Conservation (phyloP, 768 basidiomycete genomes). For the Neoboletus magnificus region DNA sequence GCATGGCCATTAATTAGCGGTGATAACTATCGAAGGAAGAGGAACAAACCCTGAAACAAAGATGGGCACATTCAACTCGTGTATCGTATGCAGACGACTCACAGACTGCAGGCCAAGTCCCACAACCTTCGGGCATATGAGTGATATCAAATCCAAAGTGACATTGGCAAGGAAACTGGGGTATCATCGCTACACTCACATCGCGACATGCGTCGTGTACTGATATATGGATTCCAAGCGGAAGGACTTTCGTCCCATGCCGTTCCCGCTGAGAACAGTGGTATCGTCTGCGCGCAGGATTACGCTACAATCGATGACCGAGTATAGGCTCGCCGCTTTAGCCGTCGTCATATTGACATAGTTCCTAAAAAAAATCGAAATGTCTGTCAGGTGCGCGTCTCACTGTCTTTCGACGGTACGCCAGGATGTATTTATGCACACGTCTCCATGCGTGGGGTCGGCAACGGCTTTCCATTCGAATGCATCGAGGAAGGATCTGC, state of each 20-base stretch:
- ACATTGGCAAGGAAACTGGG: not conserved
- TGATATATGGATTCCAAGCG: conserved; percentile 26
- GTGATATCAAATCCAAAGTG: conserved; percentile 28
- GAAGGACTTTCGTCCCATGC: conserved; percentile 33
- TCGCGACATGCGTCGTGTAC: conserved; percentile 32
- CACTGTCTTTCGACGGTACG: not conserved
- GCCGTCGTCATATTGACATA: conserved; percentile 50
- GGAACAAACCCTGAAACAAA: conserved; percentile 6
- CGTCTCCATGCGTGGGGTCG: conserved; percentile 30
- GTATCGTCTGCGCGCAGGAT: conserved; percentile 31
- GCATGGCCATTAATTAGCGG: not conserved
- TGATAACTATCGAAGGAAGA: not conserved
- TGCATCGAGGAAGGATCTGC: conserved; percentile 45
- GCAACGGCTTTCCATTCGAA: conserved; percentile 23
- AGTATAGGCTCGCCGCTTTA: conserved; percentile 51
- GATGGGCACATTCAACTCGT: not conserved
- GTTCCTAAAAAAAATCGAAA: conserved; percentile 27
- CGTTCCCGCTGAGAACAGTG: conserved; percentile 23
- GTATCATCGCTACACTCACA: conserved; percentile 13
- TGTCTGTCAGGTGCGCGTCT: not conserved
- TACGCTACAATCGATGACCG: conserved; percentile 39
- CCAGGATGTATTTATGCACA: conserved; percentile 11
- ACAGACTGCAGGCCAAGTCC: conserved; percentile 35
- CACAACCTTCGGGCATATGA: conserved; percentile 36
- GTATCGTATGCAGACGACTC: not conserved